A percentile compares a stretch with the other conserved stretches of the same genome.
These are phyloP conservation scores for Paxillus involutus DNA, from an alignment of 768 basidiomycete species.

Conservation along the genomic window DNA sequence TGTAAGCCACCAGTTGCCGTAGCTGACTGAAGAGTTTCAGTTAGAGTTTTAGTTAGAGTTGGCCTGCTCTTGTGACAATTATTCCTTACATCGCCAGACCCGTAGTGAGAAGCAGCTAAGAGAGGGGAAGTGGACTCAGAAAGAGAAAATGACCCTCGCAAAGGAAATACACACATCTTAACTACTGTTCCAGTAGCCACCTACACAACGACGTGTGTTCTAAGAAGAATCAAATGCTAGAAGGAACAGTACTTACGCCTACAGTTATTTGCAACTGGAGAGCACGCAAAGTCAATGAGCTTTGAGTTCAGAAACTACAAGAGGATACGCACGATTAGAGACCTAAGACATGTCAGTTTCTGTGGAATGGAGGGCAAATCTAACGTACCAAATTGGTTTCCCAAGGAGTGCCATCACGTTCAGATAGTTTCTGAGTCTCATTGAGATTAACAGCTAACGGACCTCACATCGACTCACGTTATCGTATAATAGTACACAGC, in stretches of 20 bases:
- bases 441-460: slow-evolving; percentile 1
- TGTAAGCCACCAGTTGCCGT: slow-evolving; percentile 48
- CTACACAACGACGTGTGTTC: slow-evolving; percentile 25
- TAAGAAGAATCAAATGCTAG: slow-evolving; percentile 1
- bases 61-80: background rate
- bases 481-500: slow-evolving; percentile 54
- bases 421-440: slow-evolving; percentile 37
- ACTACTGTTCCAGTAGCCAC: slow-evolving; percentile 56
- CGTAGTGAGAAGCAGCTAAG: slow-evolving; percentile 55
- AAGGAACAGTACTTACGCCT: slow-evolving; percentile 28
- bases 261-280: slow-evolving; percentile 43
- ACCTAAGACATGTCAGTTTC: slow-evolving; percentile 37
- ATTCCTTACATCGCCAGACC: slow-evolving; percentile 57
- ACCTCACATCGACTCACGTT: slow-evolving; percentile 37
- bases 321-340: slow-evolving; percentile 43
- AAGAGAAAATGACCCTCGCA: background rate
- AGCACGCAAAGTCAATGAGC: background rate
- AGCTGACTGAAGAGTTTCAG: slow-evolving; percentile 45
- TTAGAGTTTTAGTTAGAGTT: background rate
- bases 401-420: slow-evolving; percentile 36
- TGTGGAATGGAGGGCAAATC: background rate
- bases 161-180: slow-evolving; percentile 42
- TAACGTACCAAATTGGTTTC: slow-evolving; percentile 45
- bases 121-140: background rate
- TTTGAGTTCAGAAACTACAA: slow-evolving; percentile 5